Evolutionary conservation across 768 basidiomycete species (phyloP).

Genomic region (Collybiopsis confluens): DNA sequence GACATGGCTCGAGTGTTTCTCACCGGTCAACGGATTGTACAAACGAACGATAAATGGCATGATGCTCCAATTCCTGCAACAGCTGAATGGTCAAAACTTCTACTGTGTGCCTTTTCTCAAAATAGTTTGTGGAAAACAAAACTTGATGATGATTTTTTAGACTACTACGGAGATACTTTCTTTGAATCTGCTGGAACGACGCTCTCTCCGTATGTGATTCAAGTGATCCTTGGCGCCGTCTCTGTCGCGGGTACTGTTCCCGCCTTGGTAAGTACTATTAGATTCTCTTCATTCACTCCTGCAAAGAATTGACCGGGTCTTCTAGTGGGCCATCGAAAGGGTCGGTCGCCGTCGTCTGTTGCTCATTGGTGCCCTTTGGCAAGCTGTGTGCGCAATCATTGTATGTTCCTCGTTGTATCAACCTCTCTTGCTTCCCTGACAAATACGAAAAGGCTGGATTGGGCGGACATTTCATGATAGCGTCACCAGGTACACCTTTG

Average conservation of each 20-base stretch:
- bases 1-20: slow-evolving; percentile 78
- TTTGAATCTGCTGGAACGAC: slow-evolving; percentile 69
- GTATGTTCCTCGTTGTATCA: slow-evolving; percentile 28
- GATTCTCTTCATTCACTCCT: neutral
- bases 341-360: slow-evolving; percentile 73
- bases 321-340: slow-evolving; percentile 51
- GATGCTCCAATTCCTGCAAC: slow-evolving; percentile 81
- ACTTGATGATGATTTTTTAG: slow-evolving; percentile 27
- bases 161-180: slow-evolving; percentile 79
- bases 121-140: no score
- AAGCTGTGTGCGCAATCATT: slow-evolving; percentile 60
- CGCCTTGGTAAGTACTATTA: slow-evolving; percentile 43
- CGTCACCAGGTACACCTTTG: slow-evolving; percentile 44
- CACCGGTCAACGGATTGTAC: slow-evolving; percentile 61
- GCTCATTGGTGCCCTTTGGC: slow-evolving; percentile 55
- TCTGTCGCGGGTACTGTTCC: slow-evolving; percentile 72
- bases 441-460: slow-evolving; percentile 49
- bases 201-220: slow-evolving; percentile 71
- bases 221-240: slow-evolving; percentile 69
- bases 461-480: slow-evolving; percentile 66
- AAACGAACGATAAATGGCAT: slow-evolving; percentile 76
- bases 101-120: slow-evolving; percentile 47
- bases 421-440: neutral
- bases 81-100: slow-evolving; percentile 79
- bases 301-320: slow-evolving; percentile 22